These are phyloP conservation scores for Termitomyces sp. DNA, from an alignment of 768 basidiomycete species.

Conservation along the genomic window DNA sequence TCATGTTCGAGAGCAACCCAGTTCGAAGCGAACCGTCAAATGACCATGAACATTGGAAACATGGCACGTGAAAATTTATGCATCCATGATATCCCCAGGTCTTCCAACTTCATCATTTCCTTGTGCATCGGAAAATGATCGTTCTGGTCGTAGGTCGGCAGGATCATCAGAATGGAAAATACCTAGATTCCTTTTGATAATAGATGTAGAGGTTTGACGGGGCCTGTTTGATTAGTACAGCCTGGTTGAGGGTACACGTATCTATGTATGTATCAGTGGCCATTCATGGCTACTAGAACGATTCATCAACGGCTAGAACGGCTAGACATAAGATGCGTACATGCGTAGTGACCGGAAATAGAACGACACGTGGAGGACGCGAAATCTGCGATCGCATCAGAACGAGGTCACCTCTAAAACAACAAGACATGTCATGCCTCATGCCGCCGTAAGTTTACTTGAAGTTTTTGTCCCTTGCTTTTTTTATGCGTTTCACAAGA, in stretches of 20 bases:
- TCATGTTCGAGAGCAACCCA: not conserved
- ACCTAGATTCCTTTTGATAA: not conserved
- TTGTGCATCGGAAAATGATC: not conserved
- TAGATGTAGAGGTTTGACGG: not conserved
- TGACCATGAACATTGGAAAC: not conserved
- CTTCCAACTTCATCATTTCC: not conserved
- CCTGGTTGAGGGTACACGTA: not conserved
- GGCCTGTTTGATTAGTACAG: not conserved
- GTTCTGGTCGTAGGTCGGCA: not conserved
- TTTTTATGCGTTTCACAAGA: not conserved
- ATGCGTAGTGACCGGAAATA: not conserved
- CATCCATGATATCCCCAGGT: not conserved
- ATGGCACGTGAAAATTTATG: not conserved
- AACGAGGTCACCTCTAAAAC: slow-evolving; percentile 1
- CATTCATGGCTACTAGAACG: too few relatives aligned
- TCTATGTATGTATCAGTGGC: not conserved
- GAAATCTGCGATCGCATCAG: slow-evolving; percentile 5
- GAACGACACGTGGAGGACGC: slow-evolving; percentile 2
- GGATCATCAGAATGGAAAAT: not conserved
- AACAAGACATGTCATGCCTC: slow-evolving; percentile 9
- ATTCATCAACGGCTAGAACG: too few relatives aligned
- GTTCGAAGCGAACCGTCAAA: not conserved
- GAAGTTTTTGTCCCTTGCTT: not conserved
- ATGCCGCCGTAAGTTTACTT: slow-evolving; percentile 6
- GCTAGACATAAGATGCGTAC: too few relatives aligned